phyloP scores from a whole-genome alignment of 768 basidiomycete genomes.

The Pulveroboletus sp. region DNA sequence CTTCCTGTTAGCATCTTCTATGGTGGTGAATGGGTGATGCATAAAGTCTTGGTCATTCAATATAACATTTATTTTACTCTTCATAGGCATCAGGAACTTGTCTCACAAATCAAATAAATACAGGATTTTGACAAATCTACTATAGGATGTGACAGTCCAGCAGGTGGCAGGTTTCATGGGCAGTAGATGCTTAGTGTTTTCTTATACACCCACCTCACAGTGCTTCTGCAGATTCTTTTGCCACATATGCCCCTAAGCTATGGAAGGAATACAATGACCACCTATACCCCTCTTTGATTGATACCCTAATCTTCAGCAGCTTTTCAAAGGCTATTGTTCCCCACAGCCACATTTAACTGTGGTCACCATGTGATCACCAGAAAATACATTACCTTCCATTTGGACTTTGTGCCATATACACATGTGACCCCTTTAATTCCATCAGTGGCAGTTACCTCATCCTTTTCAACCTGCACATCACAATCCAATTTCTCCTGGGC shows the following conservation, averaged over 20 bases:
- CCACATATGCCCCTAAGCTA: neutral
- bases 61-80: too few species aligned
- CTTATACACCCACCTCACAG: too few species aligned
- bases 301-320: neutral
- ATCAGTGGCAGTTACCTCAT: neutral
- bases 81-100: too few species aligned
- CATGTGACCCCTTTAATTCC: conserved; percentile 17
- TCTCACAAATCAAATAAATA: too few species aligned
- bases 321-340: conserved; percentile 27
- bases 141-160: too few species aligned
- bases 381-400: conserved; percentile 27
- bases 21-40: too few species aligned
- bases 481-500: neutral
- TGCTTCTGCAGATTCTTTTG: neutral
- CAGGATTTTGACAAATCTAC: too few species aligned
- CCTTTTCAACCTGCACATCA: neutral
- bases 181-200: too few species aligned
- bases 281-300: neutral
- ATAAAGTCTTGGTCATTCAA: too few species aligned
- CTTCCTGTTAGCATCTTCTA: too few species aligned
- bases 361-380: conserved; percentile 12
- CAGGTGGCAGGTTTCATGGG: too few species aligned
- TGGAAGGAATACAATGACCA: neutral
- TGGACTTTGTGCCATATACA: conserved; percentile 33
- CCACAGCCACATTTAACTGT: conserved; percentile 31